A percentile compares a stretch with the other conserved stretches of the same genome.
Conservation (phyloP, 148 eudicot genomes). For the Rheum nobile region DNA sequence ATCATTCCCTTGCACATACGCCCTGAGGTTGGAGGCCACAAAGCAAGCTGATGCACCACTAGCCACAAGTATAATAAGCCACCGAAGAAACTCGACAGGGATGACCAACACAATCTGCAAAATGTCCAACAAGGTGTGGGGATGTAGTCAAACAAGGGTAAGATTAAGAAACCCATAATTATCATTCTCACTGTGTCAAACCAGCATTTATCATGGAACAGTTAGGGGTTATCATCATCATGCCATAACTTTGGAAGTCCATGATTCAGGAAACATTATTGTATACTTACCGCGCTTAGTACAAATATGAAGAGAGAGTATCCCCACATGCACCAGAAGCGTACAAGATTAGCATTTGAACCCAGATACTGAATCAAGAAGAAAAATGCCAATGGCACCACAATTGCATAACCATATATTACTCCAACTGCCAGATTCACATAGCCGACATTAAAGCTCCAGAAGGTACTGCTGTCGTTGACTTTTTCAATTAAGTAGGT, state of each 20-base stretch:
- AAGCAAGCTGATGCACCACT: conserved; percentile 73
- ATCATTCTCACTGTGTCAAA: neutral
- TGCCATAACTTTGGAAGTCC: neutral
- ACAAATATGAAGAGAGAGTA: conserved; percentile 82
- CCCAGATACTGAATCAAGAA: conserved; percentile 92
- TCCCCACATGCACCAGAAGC: conserved; percentile 99
- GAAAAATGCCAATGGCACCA: conserved; percentile 77
- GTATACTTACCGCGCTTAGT: conserved; percentile 53
- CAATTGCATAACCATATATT: conserved; percentile 74
- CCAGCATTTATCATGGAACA: neutral
- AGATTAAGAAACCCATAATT: neutral
- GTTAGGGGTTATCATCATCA: neutral
- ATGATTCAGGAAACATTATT: neutral
- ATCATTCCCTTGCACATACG: conserved; percentile 46
- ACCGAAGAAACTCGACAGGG: conserved; percentile 74
- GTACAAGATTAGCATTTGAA: conserved; percentile 65
- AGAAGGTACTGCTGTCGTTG: conserved; percentile 40
- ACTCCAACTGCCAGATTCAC: conserved; percentile 59
- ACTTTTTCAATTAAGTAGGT: conserved; percentile 52
- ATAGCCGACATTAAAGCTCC: conserved; percentile 82
- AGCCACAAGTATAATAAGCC: conserved; percentile 54
- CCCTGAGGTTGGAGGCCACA: conserved; percentile 60
- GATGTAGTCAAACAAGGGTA: neutral
- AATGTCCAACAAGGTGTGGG: neutral
- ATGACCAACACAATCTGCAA: conserved; percentile 70